Base-by-base conservation (phyloP, 371 early-diverging fungal genomes). In the Syncephalis plumigaleata region DNA sequence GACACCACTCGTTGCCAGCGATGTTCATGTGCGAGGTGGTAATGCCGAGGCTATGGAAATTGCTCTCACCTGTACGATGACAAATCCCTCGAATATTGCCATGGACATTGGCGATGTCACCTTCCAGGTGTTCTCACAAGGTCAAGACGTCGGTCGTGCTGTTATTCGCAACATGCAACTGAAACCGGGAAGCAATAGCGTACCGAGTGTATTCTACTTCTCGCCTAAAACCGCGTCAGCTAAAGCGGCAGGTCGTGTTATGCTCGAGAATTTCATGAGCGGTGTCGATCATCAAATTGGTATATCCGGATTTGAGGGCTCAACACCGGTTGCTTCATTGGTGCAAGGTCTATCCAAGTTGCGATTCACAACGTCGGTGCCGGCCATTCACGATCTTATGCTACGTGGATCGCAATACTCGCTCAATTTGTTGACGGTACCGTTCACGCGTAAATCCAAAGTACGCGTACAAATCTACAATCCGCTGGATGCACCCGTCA, bases 11-110 rank as follows among this genome's bases (percentile, higher is more conserved):
- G 51, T 58, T 4, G 65, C 73, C 44, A 64, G 69, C 51, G 54
- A 60, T 42, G 47, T 77, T 48, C 68, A 68, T 42, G 70, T 77
- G 37, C 61, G 56, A 15, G 75, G 71, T 40, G 78, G 78, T 39
- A 51, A 61, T 2, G 18, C 60, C 16, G 53, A 60, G 31, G 31
- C 31, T 7, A 7, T 31, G 11, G 31, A 31, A 31, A 31, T 31
- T 31, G 7, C 4, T 11, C 4, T 31, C 7, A 31, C 31, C 31
- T 31, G 31, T 31, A 31, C 31, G 7, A 31, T 31, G 31, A 31
- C 31, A 4, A 31, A 31, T 11, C 31, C 31, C 11, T 31, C 31
- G 13, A 60, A 56, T 45, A 65, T 75, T 36, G 56, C 63, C 8
- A 77, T 77, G 48, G 39, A 63, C 22, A 64, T 67, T 42, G 70